Base-by-base conservation (phyloP, 169 alveolate species). In the Babesia ovis region DNA sequence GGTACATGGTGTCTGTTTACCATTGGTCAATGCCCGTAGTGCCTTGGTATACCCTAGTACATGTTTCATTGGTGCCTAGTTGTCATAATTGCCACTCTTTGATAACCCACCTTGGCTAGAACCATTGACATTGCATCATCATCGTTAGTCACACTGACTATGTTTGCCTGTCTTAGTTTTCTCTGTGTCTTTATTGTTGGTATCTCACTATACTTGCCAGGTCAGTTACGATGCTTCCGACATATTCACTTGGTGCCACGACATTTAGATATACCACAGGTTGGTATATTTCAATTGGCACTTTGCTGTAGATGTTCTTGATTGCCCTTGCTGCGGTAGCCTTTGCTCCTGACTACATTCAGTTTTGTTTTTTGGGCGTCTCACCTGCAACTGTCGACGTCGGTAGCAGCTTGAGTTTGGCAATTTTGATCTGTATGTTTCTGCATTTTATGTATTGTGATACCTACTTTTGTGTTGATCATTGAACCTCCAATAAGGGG, bases 61-160 rank as follows among this genome's bases (percentile, higher is more conserved):
- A 11, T 68, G 55, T 57, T 68, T 54, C 79, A 68, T 56, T 18
- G 79, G 79, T 27, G 69, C 74, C 74, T 64, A 25, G 11, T n/a
- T 9, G 0, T 0, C 12, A 29, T 48, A 2, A 34, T 6, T 25
- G 4, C 2, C 9, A 29, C 46, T 18, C 58, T 16, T 9, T 4
- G 8, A 45, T 64, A 8, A 20, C 74, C 9, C 22, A 64, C 79
- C n/a, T 18, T 54, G 1, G 79, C 79, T 16, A 54, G 55, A n/a
- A 68, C 41, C 8, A 56, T 56, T 4, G 79, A 5, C 41, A 42
- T 27, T 9, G 23, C 37, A 35, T 5, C 29, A 22, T n/a, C 45
- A 8, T 50, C 69, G n/a, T 35, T 45, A 4, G 79, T 12, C 12
- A 54, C 45, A n/a, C 46, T 57, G 9, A 32, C 32, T 42, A 68